These are phyloP conservation scores for Salvia splendens DNA, from an alignment of 257 asterid genomes.

Conservation along the genomic window DNA sequence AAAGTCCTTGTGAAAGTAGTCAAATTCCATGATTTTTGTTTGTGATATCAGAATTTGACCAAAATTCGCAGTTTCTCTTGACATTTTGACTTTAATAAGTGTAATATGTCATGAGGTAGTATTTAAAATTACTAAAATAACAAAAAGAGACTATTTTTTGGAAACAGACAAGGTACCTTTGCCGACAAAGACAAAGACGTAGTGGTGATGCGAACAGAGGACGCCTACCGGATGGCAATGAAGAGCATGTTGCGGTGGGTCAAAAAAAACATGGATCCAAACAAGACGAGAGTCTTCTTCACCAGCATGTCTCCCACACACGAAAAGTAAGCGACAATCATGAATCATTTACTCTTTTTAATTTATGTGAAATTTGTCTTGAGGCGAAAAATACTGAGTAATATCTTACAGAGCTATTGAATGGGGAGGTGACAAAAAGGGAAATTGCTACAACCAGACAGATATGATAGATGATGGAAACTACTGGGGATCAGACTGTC, in stretches of 20 bases:
- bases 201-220: slow-evolving; percentile 48
- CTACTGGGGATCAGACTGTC: slow-evolving; percentile 69
- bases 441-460: slow-evolving; percentile 67
- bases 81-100: no score
- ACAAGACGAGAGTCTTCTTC: slow-evolving; percentile 60
- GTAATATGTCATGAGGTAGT: no score
- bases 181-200: slow-evolving; percentile 55
- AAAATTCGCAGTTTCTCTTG: no score
- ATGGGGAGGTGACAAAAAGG: slow-evolving; percentile 61
- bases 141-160: no score
- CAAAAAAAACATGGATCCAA: slow-evolving; percentile 52
- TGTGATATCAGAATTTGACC: no score
- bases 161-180: slow-evolving; percentile 48
- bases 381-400: no score
- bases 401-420: slow-evolving; percentile 44
- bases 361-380: no score
- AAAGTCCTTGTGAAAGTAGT: no score
- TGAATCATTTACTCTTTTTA: no score
- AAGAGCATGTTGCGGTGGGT: slow-evolving; percentile 65
- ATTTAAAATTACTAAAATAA: no score
- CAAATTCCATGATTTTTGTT: no score
- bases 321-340: slow-evolving; percentile 19
- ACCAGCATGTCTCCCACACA: slow-evolving; percentile 76
- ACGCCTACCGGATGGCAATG: slow-evolving; percentile 68
- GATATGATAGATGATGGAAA: slow-evolving; percentile 42